Evolutionary conservation across 108 stramenopile genomes (phyloP).

Genomic region (Chaetoceros muelleri): DNA sequence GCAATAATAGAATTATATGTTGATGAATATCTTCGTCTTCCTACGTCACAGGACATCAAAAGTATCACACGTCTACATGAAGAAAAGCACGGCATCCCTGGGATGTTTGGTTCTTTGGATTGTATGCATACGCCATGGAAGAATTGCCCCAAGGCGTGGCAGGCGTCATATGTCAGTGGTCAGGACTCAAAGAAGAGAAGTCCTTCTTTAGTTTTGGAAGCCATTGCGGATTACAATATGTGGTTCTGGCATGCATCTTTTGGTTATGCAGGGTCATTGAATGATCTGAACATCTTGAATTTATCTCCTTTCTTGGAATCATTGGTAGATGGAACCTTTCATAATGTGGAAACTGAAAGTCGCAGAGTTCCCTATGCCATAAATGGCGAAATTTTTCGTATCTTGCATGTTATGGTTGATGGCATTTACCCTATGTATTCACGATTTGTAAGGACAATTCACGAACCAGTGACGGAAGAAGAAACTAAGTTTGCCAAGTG

Average conservation of each 20-base stretch:
- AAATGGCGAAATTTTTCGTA: slow-evolving; percentile 7
- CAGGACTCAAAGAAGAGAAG: background rate
- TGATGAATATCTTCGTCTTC: slow-evolving; percentile 5
- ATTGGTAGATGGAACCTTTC: slow-evolving; percentile 4
- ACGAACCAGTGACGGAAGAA: slow-evolving; percentile 9
- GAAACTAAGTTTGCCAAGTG: too few species aligned
- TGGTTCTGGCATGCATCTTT: too few species aligned
- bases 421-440: slow-evolving; percentile 17
- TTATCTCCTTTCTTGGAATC: too few species aligned
- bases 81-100: background rate
- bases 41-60: slow-evolving; percentile 5
- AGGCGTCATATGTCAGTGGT: slow-evolving; percentile 1
- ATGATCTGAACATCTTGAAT: slow-evolving; percentile 12
- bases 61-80: slow-evolving; percentile 3
- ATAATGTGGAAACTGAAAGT: background rate
- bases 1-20: slow-evolving; percentile 5
- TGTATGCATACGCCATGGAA: slow-evolving; percentile 11
- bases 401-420: slow-evolving; percentile 18
- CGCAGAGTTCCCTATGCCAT: slow-evolving; percentile 10
- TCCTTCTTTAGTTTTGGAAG: slow-evolving; percentile 9
- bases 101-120: slow-evolving; percentile 13
- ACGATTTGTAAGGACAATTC: slow-evolving; percentile 9
- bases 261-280: slow-evolving; percentile 10
- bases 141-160: too few species aligned
- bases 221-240: too few species aligned